Conservation (phyloP, 495 filamentous ascomycete genomes). For the Opeltia flavorubescens region DNA sequence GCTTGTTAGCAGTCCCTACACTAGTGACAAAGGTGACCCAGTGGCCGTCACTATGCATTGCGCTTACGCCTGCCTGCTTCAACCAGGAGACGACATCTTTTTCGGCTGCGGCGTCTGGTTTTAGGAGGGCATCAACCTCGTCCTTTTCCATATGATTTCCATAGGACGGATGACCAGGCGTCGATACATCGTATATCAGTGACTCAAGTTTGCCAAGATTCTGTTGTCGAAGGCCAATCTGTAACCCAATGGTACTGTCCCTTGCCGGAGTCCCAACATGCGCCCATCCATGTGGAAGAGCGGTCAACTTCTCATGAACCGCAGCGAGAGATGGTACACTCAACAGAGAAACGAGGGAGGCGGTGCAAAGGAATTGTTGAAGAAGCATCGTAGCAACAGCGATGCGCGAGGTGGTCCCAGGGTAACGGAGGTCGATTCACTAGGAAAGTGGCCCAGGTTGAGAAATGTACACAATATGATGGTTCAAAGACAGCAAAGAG, state of each 20-base stretch:
- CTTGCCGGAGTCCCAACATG: conserved; percentile 17
- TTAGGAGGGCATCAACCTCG: conserved; percentile 36
- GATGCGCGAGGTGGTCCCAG: too few species aligned
- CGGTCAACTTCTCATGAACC: conserved; percentile 31
- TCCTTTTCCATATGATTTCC: conserved; percentile 40
- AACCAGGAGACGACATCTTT: conserved; percentile 36
- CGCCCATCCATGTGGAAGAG: conserved; percentile 33
- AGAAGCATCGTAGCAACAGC: too few species aligned
- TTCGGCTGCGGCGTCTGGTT: conserved; percentile 25
- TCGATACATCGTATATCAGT: conserved; percentile 39
- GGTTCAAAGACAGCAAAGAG: too few species aligned
- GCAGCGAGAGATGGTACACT: conserved; percentile 29
- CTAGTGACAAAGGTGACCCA: conserved; percentile 35
- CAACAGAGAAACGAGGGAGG: conserved; percentile 6
- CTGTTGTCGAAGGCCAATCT: conserved; percentile 30
- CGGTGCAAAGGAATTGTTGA: too few species aligned
- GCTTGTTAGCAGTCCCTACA: conserved; percentile 32
- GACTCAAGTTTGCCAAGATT: conserved; percentile 40
- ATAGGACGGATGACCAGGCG: conserved; percentile 36
- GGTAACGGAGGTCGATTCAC: too few species aligned
- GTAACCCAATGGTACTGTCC: conserved; percentile 21
- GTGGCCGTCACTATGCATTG: conserved; percentile 26
- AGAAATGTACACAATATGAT: too few species aligned
- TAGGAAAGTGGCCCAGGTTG: too few species aligned
- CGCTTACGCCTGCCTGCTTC: conserved; percentile 30